phyloP scores from a whole-genome alignment of 2,329 filamentous ascomycete genomes.

The Pseudopyricularia cyperi region DNA sequence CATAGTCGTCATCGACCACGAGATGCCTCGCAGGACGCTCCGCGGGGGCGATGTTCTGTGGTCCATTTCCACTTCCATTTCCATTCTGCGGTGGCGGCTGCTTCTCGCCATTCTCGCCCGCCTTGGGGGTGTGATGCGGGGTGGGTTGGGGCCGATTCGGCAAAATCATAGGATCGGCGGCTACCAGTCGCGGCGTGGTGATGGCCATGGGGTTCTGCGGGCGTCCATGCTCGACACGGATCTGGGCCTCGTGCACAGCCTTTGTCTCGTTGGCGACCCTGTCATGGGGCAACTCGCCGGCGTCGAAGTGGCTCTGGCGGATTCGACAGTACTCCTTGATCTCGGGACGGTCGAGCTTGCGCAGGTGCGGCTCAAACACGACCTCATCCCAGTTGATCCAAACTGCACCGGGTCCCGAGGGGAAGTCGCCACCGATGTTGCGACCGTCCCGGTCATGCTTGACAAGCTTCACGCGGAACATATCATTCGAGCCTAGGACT shows the following conservation, averaged over 20 bases:
- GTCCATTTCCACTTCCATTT: neutral
- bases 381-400: slow-evolving; percentile 54
- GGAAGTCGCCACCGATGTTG: slow-evolving; percentile 45
- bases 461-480: slow-evolving; percentile 51
- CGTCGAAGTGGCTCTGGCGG: slow-evolving; percentile 43
- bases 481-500: slow-evolving; percentile 48
- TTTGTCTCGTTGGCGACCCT: slow-evolving; percentile 34
- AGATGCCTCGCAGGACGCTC: slow-evolving; percentile 5
- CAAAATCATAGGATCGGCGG: neutral
- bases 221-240: slow-evolving; percentile 11
- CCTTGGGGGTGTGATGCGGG: neutral
- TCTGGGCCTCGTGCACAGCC: slow-evolving; percentile 36
- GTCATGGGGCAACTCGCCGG: slow-evolving; percentile 34
- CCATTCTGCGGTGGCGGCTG: neutral
- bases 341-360: slow-evolving; percentile 35
- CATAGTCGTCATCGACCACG: slow-evolving; percentile 6
- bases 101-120: slow-evolving; percentile 10
- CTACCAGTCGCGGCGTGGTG: neutral
- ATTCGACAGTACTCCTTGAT: slow-evolving; percentile 53
- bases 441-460: slow-evolving; percentile 48
- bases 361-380: slow-evolving; percentile 41
- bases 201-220: slow-evolving; percentile 4
- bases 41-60: neutral
- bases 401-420: slow-evolving; percentile 42
- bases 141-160: neutral